Evolutionary conservation across 306 rosid species (phyloP).

Genomic region (Senna siamea): DNA sequence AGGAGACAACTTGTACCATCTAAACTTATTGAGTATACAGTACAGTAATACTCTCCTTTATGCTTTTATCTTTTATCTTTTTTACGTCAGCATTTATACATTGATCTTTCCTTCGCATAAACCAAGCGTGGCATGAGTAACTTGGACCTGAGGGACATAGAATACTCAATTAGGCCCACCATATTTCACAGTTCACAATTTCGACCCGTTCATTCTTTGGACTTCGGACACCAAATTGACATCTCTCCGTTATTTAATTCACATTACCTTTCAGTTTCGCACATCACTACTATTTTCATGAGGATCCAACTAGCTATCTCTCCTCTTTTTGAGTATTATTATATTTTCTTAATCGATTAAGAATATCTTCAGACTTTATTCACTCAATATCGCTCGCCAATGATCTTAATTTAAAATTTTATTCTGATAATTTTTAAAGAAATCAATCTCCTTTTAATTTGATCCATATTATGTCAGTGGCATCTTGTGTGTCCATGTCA

Average conservation of each 20-base stretch:
- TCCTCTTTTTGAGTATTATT: neutral
- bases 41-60: slow-evolving; percentile 12
- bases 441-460: no score
- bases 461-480: no score
- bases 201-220: neutral
- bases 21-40: slow-evolving; percentile 28
- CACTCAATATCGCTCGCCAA: no score
- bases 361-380: no score
- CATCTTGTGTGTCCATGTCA: no score
- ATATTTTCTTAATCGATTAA: no score
- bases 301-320: neutral
- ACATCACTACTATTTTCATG: neutral
- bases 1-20: slow-evolving; percentile 37
- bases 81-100: neutral
- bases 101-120: neutral
- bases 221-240: neutral
- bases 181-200: neutral
- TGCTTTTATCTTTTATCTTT: neutral
- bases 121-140: neutral
- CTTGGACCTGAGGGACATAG: neutral
- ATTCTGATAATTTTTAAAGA: no score
- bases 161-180: neutral
- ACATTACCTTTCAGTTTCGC: neutral
- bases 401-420: no score
- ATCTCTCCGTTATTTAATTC: neutral